Evolutionary conservation across 1,284 basidiomycete species (phyloP).

Genomic region (Paramarasmius palmivorus): DNA sequence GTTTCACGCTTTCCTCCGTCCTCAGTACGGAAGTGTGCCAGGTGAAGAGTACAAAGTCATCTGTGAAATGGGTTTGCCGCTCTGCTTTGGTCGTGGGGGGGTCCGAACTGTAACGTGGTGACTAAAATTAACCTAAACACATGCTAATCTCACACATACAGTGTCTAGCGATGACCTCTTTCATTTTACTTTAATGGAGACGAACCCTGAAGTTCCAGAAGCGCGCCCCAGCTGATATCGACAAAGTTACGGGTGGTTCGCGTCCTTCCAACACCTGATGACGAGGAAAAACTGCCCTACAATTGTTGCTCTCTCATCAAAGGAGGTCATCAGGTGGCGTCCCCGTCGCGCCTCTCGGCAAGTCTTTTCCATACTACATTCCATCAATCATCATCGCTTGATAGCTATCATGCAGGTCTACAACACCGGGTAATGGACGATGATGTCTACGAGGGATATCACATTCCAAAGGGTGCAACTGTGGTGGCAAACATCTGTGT

Average conservation of each 20-base stretch:
- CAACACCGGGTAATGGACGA: slow-evolving; percentile 26
- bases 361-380: slow-evolving; percentile 14
- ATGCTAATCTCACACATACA: slow-evolving; percentile 28
- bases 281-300: slow-evolving; percentile 32
- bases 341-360: slow-evolving; percentile 29
- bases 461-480: slow-evolving; percentile 29
- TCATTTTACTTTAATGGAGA: slow-evolving; percentile 37
- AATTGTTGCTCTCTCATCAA: slow-evolving; percentile 33
- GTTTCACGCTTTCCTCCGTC: slow-evolving; percentile 32
- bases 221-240: slow-evolving; percentile 33
- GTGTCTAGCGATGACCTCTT: slow-evolving; percentile 39
- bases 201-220: slow-evolving; percentile 38
- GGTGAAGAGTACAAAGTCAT: slow-evolving; percentile 30
- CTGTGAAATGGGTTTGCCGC: slow-evolving; percentile 33
- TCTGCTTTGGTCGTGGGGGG: slow-evolving; percentile 40
- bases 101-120: slow-evolving; percentile 40
- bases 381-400: too few relatives aligned
- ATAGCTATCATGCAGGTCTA: slow-evolving; percentile 5
- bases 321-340: slow-evolving; percentile 38
- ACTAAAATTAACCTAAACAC: slow-evolving; percentile 3
- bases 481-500: slow-evolving; percentile 28
- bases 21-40: slow-evolving; percentile 22
- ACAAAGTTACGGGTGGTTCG: slow-evolving; percentile 26
- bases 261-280: slow-evolving; percentile 34
- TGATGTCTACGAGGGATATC: slow-evolving; percentile 28